Evolutionary conservation across 164 flowering plant species (phyloP).

Genomic region (Pachysandra terminalis): DNA sequence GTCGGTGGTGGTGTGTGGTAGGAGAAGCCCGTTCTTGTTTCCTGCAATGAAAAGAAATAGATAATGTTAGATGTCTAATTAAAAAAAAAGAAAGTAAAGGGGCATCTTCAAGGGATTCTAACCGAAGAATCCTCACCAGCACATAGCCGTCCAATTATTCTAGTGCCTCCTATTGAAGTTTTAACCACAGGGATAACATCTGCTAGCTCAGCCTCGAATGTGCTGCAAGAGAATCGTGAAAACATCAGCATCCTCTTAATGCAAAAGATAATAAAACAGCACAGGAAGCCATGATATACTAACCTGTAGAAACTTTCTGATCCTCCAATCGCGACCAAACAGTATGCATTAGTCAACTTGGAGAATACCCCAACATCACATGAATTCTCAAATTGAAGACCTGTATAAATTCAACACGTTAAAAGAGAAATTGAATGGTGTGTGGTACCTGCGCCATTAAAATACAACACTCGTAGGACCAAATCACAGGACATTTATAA

Average conservation of each 20-base stretch:
- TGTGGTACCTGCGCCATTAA: too few species aligned
- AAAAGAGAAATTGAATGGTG: too few species aligned
- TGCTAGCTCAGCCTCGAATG: constrained; percentile 80
- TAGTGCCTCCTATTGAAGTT: constrained; percentile 78
- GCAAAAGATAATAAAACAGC: constrained; percentile 3
- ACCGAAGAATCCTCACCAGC: constrained; percentile 47
- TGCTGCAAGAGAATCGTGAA: constrained; percentile 34
- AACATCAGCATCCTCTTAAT: not conserved
- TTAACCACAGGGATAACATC: constrained; percentile 89
- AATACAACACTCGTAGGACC: too few species aligned
- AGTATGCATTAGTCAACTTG: constrained; percentile 79
- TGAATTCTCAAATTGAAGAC: constrained; percentile 71
- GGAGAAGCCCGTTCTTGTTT: constrained; percentile 84
- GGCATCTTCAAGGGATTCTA: not conserved
- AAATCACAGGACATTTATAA: too few species aligned
- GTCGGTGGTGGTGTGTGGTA: constrained; percentile 90
- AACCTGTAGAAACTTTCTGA: constrained; percentile 91
- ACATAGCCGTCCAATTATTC: constrained; percentile 83
- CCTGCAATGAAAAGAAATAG: constrained; percentile 37
- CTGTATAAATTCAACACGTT: constrained; percentile 22
- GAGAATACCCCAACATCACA: constrained; percentile 82
- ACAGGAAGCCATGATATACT: not conserved
- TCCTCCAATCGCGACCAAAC: constrained; percentile 91
- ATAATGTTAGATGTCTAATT: not conserved
- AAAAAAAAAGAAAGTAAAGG: not conserved